These are phyloP conservation scores for Oenanthe javanica DNA, from an alignment of 140 eudicot genomes.

Conservation along the genomic window DNA sequence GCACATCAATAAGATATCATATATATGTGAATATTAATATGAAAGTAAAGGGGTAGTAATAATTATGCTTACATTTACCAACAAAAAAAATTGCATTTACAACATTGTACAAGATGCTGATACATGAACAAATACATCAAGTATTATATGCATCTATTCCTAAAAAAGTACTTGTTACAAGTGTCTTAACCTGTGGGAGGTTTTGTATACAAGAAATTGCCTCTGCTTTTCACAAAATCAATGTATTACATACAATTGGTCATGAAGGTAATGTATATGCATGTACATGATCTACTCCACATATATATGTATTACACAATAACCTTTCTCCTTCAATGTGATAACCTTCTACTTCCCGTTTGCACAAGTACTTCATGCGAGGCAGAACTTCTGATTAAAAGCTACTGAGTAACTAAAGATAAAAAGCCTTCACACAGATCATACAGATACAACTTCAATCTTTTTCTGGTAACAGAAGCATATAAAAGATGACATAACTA, in stretches of 20 bases:
- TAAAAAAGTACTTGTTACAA: not conserved
- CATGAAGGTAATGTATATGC: constrained; percentile 6
- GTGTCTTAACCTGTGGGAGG: not conserved
- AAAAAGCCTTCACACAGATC: not conserved
- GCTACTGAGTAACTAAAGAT: not conserved
- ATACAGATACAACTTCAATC: not conserved
- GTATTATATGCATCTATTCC: not conserved
- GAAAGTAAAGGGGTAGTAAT: not conserved
- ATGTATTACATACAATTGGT: not conserved
- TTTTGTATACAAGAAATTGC: not conserved
- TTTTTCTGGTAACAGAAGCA: constrained; percentile 11
- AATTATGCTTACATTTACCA: not conserved
- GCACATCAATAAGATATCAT: too few species aligned
- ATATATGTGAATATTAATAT: not conserved
- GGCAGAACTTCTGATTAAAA: not conserved
- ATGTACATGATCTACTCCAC: not conserved
- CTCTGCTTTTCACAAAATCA: not conserved
- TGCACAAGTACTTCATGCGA: not conserved
- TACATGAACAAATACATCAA: not conserved
- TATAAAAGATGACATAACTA: not conserved
- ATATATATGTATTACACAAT: not conserved
- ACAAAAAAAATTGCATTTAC: not conserved
- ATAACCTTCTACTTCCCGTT: not conserved
- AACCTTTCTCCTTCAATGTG: not conserved
- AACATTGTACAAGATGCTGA: not conserved